These are phyloP conservation scores for Phanerochaete carnosa DNA, from an alignment of 768 basidiomycete genomes.

Conservation along the genomic window DNA sequence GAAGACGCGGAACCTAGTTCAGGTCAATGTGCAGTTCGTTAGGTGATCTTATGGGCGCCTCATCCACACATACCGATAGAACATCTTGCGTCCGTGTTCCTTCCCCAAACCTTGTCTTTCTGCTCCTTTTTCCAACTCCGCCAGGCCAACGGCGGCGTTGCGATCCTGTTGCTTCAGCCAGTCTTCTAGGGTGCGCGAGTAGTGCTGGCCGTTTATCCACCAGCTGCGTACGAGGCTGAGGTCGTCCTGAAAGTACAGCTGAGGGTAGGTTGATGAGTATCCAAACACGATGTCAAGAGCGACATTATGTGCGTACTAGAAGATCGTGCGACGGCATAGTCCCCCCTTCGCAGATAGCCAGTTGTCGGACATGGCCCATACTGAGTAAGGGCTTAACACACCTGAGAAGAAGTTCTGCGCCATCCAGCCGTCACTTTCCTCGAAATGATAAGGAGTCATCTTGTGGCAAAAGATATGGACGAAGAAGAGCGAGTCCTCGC, in stretches of 20 bases:
- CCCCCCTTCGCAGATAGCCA: conserved; percentile 44
- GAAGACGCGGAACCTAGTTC: conserved; percentile 59
- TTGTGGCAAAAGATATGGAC: conserved; percentile 70
- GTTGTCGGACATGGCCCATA: too few species aligned
- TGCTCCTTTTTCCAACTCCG: conserved; percentile 48
- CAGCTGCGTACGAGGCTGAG: conserved; percentile 55
- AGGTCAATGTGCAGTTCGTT: background rate
- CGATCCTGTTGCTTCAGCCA: conserved; percentile 62
- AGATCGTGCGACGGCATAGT: conserved; percentile 70
- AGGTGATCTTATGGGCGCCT: background rate
- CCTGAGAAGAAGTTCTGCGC: conserved; percentile 69
- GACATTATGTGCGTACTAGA: conserved; percentile 33
- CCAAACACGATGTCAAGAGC: background rate
- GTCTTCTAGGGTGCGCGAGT: conserved; percentile 59
- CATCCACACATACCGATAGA: conserved; percentile 39
- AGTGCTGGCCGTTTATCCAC: conserved; percentile 63
- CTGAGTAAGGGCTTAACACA: conserved; percentile 17
- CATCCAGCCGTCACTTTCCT: conserved; percentile 73
- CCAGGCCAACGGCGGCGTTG: conserved; percentile 45
- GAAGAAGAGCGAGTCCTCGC: conserved; percentile 51
- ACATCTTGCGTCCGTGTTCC: conserved; percentile 56
- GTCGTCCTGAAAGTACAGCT: conserved; percentile 66
- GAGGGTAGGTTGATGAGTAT: background rate
- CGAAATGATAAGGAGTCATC: conserved; percentile 65
- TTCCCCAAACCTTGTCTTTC: conserved; percentile 39